Evolutionary conservation across 2,329 filamentous ascomycete species (phyloP), one percentile per base, ranked within the genome.

Genomic region (Fusarium siculi): DNA sequence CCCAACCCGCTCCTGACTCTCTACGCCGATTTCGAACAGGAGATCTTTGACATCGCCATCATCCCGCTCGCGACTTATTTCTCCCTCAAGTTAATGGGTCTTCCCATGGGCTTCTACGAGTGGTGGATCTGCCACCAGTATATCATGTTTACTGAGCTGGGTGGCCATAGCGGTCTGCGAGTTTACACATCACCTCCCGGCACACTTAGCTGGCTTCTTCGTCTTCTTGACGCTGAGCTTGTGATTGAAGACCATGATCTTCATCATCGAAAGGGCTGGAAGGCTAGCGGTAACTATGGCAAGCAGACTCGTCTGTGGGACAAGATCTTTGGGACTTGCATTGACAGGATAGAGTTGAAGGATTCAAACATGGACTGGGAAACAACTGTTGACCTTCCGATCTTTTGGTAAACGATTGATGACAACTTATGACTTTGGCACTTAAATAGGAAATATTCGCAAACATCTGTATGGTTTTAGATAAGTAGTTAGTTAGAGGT

Each of bases 111-210:
- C 43, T 69, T 62, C 57, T 69, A 69, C 18, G 66, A 69, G 9
- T 69, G 66, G 66, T 69, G 66, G 63, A 62, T 69, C 21, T 69
- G 66, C 44, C 66, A 69, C 28, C 66, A 69, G 23, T 69, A 69
- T 9, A 46, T 69, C 30, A 58, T 59, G 44, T 69, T 66, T 5
- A 69, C 66, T 5, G 66, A 69, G 28, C 9, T 69, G 2, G 30
- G 46, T 14, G 66, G 66, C 6, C 66, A 69, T 9, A 69, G 63
- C 4, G 66, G 66, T 11, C 56, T 69, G 11, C 66, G 66, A 1
- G 37, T 69, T n/a, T 53, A 53, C 2, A 42, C 42, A 0, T 53
- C 59, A 25, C 66, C 66, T 0, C 62, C 63, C 2, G 56, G 62
- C 16, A 66, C 66, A 1, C 36, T 69, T 9, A 62, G 28, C 25